Evolutionary conservation across 768 basidiomycete genomes (phyloP), one percentile per base, ranked within the genome.

Genomic region (Mycena indigotica): DNA sequence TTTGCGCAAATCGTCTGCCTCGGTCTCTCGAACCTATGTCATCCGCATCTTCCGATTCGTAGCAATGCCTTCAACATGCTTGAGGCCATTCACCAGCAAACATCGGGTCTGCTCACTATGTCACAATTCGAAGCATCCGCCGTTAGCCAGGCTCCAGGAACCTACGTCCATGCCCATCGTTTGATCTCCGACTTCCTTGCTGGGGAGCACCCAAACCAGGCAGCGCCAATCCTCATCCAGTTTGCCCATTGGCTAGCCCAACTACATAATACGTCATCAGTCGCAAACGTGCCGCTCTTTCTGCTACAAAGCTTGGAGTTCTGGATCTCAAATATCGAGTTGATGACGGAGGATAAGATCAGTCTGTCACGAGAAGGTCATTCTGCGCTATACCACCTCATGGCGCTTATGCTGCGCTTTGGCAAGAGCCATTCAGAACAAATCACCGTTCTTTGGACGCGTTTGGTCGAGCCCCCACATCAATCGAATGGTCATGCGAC

Each of bases 11-110:
- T 84, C 15, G 80, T 84, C 23, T 93, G 87, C 65, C 77, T 96
- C 15, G 90, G 88, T 2, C 73, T 97, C 19, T 87, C 90, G 19
- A 97, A 97, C 72, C 80, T 98, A 10, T 88, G 90, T 28, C 89
- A 95, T 69, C 81, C 85, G 3, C 77, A 82, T 23, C 61, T 79
- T 6, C 73, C 77, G 19, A 84, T 88, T 46, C 86, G 95, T 12
- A 80, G 81, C n/a, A 82, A 82, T 44, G 88, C 95, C 1, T 90
- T 95, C 70, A 80, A 85, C 62, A 83, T 93, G 65, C 75, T 95
- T 19, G 89, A 90, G 60, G 78, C 80, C 26, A 80, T 88, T 48
- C 88, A 93, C 62, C 81, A 86, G 28, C 85, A 86, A 58, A 78
- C 80, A 4, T 78, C 81, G n/a, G 89, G 89, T 3, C 75, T 87